Evolutionary conservation across 108 stramenopile species (phyloP).

Genomic region (Nitzschia palea): DNA sequence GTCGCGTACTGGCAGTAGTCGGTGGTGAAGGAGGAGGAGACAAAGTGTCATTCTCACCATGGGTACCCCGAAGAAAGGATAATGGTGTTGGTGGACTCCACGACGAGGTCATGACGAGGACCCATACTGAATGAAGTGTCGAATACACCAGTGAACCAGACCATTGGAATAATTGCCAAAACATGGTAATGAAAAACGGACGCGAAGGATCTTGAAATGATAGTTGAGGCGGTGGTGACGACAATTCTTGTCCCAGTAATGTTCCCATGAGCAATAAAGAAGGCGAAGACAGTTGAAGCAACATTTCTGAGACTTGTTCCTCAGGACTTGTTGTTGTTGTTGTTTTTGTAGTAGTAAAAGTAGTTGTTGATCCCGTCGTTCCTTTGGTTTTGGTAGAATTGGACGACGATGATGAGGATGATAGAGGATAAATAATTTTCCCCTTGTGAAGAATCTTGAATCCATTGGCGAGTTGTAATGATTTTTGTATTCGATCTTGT

Average conservation of each 20-base stretch:
- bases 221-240: background rate
- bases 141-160: background rate
- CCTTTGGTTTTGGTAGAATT: too few relatives aligned
- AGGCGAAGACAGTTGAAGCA: background rate
- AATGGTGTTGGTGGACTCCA: too few relatives aligned
- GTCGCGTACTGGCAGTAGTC: too few relatives aligned
- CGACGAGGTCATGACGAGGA: background rate
- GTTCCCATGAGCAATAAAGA: constrained; percentile 12
- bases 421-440: constrained; percentile 3
- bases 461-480: background rate
- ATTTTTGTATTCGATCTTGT: background rate
- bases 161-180: background rate
- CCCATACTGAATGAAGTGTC: background rate
- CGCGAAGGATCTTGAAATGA: too few relatives aligned
- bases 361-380: too few relatives aligned
- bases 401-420: background rate
- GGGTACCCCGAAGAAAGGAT: too few relatives aligned
- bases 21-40: background rate
- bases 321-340: background rate
- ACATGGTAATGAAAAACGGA: too few relatives aligned
- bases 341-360: too few relatives aligned
- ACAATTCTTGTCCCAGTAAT: constrained; percentile 1
- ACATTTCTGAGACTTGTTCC: background rate
- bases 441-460: constrained; percentile 19
- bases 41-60: too few relatives aligned